Base-by-base conservation (phyloP, 768 basidiomycete species). In the Nidularia sp. region DNA sequence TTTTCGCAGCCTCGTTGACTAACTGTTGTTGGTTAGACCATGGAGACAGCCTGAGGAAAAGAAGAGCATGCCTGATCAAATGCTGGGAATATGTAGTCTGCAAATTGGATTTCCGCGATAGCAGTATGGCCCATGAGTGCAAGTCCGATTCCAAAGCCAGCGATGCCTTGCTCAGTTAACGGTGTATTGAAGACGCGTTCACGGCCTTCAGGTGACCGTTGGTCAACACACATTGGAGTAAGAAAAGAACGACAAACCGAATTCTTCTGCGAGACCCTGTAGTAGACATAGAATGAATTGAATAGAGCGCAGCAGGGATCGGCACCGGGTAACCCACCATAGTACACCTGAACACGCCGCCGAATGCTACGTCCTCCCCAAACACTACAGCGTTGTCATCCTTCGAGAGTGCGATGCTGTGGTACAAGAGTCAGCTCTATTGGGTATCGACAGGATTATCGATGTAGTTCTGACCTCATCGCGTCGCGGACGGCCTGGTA, bases 121-220 rank as follows among this genome's bases (percentile, higher is more conserved):
- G 93, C 91, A 2, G 90, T 93, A 54, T 93, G 93, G 0, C 94
- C 94, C 88, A 97, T 96, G 7, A 86, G 73, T 0, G 95, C 93
- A 53, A 95, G 67, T 10, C 95, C 94, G 46, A 97, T 90, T 2
- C 90, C 95, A 62, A 97, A 97, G 12, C 94, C 94, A 33, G 90
- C 93, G 52, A 98, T 96, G 6, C 94, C 94, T 68, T 93, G 92
- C 61, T 93, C 92, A 1, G 90, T 91, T 49, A 97, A 67, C 2
- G 94, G 94, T 0, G 94, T 98, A 66, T 98, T 97, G 69, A 98
- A 97, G 45, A 98, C 92, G 42, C 94, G 85, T 65, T 96, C 93
- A 46, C 84, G 81, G 22, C 93, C 91, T 93, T 59, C 18, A 18
- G 25, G 9, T 3, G 13, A 25, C 44, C 32, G 6, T 8, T 51